Conservation (phyloP, 768 basidiomycete species). For the Boletus fagicola region DNA sequence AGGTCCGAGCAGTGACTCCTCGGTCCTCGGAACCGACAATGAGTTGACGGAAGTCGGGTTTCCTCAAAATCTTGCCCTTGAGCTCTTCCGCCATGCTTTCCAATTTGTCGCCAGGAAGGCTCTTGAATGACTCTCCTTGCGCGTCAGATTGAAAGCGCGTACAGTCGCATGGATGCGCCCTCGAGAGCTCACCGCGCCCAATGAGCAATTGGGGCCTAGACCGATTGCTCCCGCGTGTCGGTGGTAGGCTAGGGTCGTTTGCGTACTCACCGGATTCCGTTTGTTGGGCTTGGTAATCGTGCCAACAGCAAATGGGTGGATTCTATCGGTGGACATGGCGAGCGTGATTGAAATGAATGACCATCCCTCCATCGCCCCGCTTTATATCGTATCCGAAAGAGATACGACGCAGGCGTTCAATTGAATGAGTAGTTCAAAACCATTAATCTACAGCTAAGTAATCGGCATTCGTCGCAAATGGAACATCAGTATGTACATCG, state of each 20-base stretch:
- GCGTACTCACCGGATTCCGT: not conserved
- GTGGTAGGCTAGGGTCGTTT: conserved; percentile 30
- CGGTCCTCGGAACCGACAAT: not conserved
- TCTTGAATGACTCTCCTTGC: conserved; percentile 12
- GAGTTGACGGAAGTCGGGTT: conserved; percentile 22
- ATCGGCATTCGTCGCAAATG: too few species aligned
- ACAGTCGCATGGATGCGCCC: too few species aligned
- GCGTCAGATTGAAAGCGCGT: not conserved
- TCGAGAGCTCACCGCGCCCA: conserved; percentile 27
- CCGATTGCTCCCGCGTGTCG: conserved; percentile 44
- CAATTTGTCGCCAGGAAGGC: conserved; percentile 37
- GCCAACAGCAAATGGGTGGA: conserved; percentile 22
- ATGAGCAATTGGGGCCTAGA: conserved; percentile 36
- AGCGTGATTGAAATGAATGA: not conserved
- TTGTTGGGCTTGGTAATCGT: conserved; percentile 6
- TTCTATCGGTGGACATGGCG: conserved; percentile 12
- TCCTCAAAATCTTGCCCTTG: conserved; percentile 38
- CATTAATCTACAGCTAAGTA: too few species aligned
- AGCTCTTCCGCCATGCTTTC: conserved; percentile 38
- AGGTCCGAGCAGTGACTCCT: too few species aligned
- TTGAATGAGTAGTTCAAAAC: not conserved
- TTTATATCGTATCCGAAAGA: not conserved
- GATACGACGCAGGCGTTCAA: not conserved
- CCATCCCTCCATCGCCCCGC: not conserved
- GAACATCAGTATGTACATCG: too few species aligned